Evolutionary conservation across 768 basidiomycete genomes (phyloP).

Genomic region (Cubamyces sp.): DNA sequence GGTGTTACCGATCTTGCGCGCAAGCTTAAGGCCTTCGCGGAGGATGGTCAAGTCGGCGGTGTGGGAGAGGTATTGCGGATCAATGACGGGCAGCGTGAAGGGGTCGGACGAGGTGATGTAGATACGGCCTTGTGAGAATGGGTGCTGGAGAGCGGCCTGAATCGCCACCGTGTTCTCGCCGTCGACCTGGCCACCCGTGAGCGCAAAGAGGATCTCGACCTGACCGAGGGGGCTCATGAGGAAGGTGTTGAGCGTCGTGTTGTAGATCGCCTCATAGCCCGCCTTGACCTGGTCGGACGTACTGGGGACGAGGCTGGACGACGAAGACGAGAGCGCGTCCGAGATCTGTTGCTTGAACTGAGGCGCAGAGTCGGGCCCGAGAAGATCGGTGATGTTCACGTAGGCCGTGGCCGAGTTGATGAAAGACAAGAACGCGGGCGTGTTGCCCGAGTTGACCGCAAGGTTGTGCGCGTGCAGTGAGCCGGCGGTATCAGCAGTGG

Average conservation of each 20-base stretch:
- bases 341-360: constrained; percentile 40
- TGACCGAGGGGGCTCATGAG: constrained; percentile 49
- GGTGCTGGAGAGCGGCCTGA: constrained; percentile 70
- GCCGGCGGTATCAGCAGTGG: constrained; percentile 43
- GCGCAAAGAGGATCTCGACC: constrained; percentile 57
- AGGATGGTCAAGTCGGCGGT: constrained; percentile 52
- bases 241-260: constrained; percentile 45
- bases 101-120: constrained; percentile 61
- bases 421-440: constrained; percentile 50
- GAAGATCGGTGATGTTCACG: constrained; percentile 52
- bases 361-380: constrained; percentile 40
- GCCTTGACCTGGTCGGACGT: constrained; percentile 48
- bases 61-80: constrained; percentile 68
- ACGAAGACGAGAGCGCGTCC: constrained; percentile 37
- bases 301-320: constrained; percentile 47
- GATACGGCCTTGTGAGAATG: constrained; percentile 65
- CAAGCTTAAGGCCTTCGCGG: constrained; percentile 65
- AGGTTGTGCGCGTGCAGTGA: constrained; percentile 36
- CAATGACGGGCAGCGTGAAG: constrained; percentile 64
- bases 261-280: constrained; percentile 62
- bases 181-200: constrained; percentile 44
- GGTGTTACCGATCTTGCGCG: constrained; percentile 55
- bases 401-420: constrained; percentile 69
- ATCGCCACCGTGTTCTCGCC: constrained; percentile 50
- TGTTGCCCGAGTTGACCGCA: constrained; percentile 25